These are phyloP conservation scores for Bruguiera gymnorhiza DNA, from an alignment of 345 rosid genomes.

Conservation along the genomic window DNA sequence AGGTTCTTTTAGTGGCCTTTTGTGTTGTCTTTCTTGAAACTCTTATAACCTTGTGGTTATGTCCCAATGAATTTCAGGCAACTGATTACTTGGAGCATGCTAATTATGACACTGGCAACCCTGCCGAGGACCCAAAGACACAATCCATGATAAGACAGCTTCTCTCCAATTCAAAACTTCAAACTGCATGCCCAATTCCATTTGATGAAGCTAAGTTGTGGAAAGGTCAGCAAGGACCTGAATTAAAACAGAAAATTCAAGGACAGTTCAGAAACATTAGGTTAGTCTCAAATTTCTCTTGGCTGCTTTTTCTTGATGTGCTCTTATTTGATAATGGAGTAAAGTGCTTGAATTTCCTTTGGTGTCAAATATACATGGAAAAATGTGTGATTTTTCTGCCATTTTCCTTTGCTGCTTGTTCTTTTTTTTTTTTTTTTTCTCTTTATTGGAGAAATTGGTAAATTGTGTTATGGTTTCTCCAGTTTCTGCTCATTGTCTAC, in stretches of 20 bases:
- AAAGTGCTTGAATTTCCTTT: too few species aligned
- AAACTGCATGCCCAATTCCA: slow-evolving; percentile 91
- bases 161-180: slow-evolving; percentile 62
- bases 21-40: background rate
- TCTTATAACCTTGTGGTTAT: slow-evolving; percentile 2
- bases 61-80: slow-evolving; percentile 40
- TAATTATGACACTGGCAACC: slow-evolving; percentile 79
- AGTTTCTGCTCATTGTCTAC: too few species aligned
- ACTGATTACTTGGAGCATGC: slow-evolving; percentile 81
- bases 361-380: too few species aligned
- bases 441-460: too few species aligned
- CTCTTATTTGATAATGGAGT: background rate
- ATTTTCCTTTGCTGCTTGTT: too few species aligned
- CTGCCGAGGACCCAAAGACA: slow-evolving; percentile 72
- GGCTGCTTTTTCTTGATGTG: background rate
- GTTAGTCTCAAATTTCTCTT: slow-evolving; percentile 28
- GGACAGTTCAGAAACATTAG: slow-evolving; percentile 90
- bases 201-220: slow-evolving; percentile 97
- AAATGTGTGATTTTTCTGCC: too few species aligned
- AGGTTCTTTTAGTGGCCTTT: too few species aligned
- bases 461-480: too few species aligned
- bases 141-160: slow-evolving; percentile 77
- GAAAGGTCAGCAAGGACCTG: slow-evolving; percentile 95
- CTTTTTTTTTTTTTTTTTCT: too few species aligned
- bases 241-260: slow-evolving; percentile 77